phyloP scores from a whole-genome alignment of 2,329 filamentous ascomycete species.

The Trichoderma cornu-damae region DNA sequence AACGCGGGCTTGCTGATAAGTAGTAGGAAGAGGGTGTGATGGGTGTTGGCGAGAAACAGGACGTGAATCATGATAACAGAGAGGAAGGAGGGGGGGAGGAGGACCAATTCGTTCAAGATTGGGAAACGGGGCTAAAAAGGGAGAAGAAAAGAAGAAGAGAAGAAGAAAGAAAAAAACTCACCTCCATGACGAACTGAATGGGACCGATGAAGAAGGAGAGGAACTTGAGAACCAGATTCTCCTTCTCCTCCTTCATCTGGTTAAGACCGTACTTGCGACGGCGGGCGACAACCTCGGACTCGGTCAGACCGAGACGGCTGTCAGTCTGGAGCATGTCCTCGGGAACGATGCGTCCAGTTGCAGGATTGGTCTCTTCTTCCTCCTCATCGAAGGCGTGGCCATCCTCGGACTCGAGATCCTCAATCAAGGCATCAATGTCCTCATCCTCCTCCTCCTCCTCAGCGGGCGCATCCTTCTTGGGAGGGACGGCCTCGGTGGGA shows the following conservation, averaged over 20 bases:
- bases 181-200: conserved; percentile 93
- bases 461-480: conserved; percentile 44
- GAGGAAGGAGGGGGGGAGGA: background rate
- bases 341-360: conserved; percentile 58
- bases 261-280: conserved; percentile 77
- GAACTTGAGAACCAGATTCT: conserved; percentile 81
- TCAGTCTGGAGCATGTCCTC: conserved; percentile 77
- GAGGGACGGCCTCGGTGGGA: conserved; percentile 31
- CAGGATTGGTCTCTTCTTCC: conserved; percentile 45
- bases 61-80: background rate
- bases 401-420: conserved; percentile 79
- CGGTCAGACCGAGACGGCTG: conserved; percentile 64
- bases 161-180: conserved; percentile 36
- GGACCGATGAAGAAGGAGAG: conserved; percentile 77
- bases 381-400: conserved; percentile 61
- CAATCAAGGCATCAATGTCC: conserved; percentile 81
- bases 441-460: conserved; percentile 70
- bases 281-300: conserved; percentile 58
- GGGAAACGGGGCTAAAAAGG: background rate
- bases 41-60: background rate
- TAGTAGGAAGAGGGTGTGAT: background rate
- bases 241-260: conserved; percentile 87
- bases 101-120: background rate
- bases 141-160: background rate
- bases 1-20: conserved; percentile 16